phyloP scores from a whole-genome alignment of 805 yeast genomes.

The Candida michaelii region DNA sequence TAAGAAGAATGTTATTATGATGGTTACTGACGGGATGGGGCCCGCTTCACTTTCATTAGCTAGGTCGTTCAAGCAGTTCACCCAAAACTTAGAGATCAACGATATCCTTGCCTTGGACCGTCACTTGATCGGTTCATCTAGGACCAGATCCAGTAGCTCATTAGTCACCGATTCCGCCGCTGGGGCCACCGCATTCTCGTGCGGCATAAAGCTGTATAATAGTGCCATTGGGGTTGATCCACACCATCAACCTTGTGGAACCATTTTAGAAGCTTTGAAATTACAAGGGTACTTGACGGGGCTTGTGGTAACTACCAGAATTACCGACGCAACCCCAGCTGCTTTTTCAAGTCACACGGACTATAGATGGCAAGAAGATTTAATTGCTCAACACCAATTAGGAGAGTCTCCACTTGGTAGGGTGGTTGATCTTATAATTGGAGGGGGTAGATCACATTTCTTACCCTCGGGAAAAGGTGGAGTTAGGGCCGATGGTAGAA shows the following conservation, averaged over 20 bases:
- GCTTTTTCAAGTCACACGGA: slow-evolving; percentile 79
- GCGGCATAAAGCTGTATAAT: slow-evolving; percentile 78
- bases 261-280: slow-evolving; percentile 84
- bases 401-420: slow-evolving; percentile 76
- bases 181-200: slow-evolving; percentile 91
- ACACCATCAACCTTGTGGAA: slow-evolving; percentile 71
- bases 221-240: slow-evolving; percentile 88
- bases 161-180: slow-evolving; percentile 92
- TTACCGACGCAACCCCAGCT: slow-evolving; percentile 95
- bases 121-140: slow-evolving; percentile 74
- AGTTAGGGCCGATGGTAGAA: slow-evolving; percentile 66
- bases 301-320: slow-evolving; percentile 84
- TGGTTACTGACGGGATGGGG: slow-evolving; percentile 94
- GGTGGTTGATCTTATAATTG: slow-evolving; percentile 78
- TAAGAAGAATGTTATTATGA: slow-evolving; percentile 76
- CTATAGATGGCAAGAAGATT: slow-evolving; percentile 72
- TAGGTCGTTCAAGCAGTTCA: slow-evolving; percentile 66
- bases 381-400: slow-evolving; percentile 83
- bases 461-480: slow-evolving; percentile 59
- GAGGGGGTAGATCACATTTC: slow-evolving; percentile 89
- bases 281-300: slow-evolving; percentile 79
- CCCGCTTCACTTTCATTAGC: slow-evolving; percentile 82
- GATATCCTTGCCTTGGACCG: slow-evolving; percentile 64
- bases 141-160: slow-evolving; percentile 79
- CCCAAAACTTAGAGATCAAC: slow-evolving; percentile 51